Evolutionary conservation across 306 rosid species (phyloP), one percentile per base, ranked within the genome.

Genomic region (Vigna trinervia): DNA sequence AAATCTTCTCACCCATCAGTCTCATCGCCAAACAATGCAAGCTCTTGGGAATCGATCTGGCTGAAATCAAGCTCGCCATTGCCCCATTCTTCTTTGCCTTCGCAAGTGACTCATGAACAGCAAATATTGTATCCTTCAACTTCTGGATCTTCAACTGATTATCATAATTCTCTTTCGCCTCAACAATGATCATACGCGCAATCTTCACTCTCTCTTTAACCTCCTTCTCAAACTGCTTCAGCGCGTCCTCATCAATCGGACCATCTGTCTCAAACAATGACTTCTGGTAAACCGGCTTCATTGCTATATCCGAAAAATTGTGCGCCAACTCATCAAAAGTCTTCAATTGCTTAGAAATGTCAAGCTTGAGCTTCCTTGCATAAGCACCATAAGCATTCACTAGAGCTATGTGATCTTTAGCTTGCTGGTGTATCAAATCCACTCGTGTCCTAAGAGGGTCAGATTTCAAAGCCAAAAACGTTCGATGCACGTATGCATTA

Each of bases 281-380:
- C 1, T 84, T 50, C 48, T 86, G 77, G 68, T 92, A 96, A 0
- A 81, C 77, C 0, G 97, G 97, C 74, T 84, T 96, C 75, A 71
- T 9, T 1, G 89, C 85, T 81, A 96, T 84, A 66, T 91, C 90
- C 9, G 94, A 84, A 76, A 96, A 85, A 81, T 86, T 88, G 20
- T 58, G 86, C 1, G 99, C 97, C 83, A 96, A 78, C 53, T 92
- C 99, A 86, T 92, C 95, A 80, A 96, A 96, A 93, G 87, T 77
- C 85, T 76, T 88, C 91, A 96, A 75, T 14, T 96, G 97, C 85
- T 84, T 89, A 77, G 97, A 89, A 71, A 90, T 96, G 62, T 96
- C 99, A 78, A 96, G 96, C 94, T 96, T 96, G 70, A 96, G 97
- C 93, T 91, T 96, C 89, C 99, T 92, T 11, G 99, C 99, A 79